Conservation (phyloP, 2,329 filamentous ascomycete genomes). For the Fusarium equiseti region DNA sequence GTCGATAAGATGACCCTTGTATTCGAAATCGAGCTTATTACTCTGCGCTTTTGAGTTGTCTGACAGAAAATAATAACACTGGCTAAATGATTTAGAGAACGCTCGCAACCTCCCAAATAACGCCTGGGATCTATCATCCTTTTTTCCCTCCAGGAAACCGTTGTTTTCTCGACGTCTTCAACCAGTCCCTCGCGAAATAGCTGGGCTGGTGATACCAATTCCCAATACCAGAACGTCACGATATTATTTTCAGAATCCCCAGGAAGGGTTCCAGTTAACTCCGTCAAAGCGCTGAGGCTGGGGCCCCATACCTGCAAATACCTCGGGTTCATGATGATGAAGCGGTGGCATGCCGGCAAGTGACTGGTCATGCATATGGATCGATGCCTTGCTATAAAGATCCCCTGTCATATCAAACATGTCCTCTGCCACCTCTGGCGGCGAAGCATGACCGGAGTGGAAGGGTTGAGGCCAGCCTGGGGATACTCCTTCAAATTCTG, state of each 20-base stretch:
- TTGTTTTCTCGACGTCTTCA: neutral
- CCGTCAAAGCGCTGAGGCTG: constrained; percentile 24
- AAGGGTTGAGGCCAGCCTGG: constrained; percentile 43
- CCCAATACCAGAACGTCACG: neutral
- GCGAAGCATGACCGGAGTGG: constrained; percentile 29
- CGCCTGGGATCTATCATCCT: neutral
- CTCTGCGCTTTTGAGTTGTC: constrained; percentile 10
- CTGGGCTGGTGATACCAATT: neutral
- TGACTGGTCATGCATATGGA: constrained; percentile 26
- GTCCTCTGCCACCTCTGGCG: constrained; percentile 40
- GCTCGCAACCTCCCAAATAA: constrained; percentile 12
- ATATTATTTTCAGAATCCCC: constrained; percentile 36
- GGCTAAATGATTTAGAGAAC: constrained; percentile 17
- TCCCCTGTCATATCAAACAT: constrained; percentile 43
- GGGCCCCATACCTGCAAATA: constrained; percentile 28
- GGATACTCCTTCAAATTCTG: constrained; percentile 38
- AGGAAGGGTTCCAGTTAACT: constrained; percentile 34
- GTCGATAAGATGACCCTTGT: neutral
- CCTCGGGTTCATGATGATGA: constrained; percentile 21
- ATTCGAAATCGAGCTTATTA: neutral
- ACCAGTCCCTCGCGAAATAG: neutral
- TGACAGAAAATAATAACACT: neutral
- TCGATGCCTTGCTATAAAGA: constrained; percentile 27
- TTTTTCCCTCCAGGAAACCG: neutral
- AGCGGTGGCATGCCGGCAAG: constrained; percentile 18